Evolutionary conservation across 768 basidiomycete genomes (phyloP), one percentile per base, ranked within the genome.

Genomic region (Melanogaster broomeanus): DNA sequence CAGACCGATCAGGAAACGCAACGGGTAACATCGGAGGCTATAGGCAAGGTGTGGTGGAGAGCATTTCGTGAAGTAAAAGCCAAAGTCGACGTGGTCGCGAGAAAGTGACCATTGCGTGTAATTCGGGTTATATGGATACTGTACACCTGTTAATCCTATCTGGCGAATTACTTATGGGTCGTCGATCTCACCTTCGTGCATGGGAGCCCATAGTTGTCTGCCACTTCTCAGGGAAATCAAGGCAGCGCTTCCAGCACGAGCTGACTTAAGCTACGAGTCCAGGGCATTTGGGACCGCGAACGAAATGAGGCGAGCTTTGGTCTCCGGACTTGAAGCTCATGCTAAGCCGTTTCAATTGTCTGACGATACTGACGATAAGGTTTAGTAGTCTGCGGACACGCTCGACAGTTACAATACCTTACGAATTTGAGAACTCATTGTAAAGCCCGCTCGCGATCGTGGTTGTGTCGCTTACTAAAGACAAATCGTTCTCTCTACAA

Each of bases 201-300:
- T n/a, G 94, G 1, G 91, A 89, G 64, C 92, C 97, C 0, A 85
- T 88, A 8, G 94, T 96, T 0, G 97, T 99, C 1, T 99, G 97
- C 62, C 97, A 99, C 70, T n/a, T 93, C 94, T 8, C 91, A 93
- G 61, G 87, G 87, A 0, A 71, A 65, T 2, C 84, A 85, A 56
- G 90, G 86, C 3, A 88, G 88, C 7, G 72, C 68, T 21, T 80
- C 84, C 9, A 93, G 90, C 49, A 98, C 95, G 31, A 96, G 94
- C 97, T 1, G 93, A 90, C 61, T 82, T 90, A 10, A 95, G 92
- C 64, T 99, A 99, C 60, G 95, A 98, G 63, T 94, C 97, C 0
- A 77, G 97, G 42, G 76, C 74, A 27, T 90, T 86, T 65, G 96
- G 95, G 0, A 82, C 98, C 44, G 86, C 82, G 73, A 93, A 94